Evolutionary conservation across 306 rosid genomes (phyloP).

Genomic region (Neltuma alba): DNA sequence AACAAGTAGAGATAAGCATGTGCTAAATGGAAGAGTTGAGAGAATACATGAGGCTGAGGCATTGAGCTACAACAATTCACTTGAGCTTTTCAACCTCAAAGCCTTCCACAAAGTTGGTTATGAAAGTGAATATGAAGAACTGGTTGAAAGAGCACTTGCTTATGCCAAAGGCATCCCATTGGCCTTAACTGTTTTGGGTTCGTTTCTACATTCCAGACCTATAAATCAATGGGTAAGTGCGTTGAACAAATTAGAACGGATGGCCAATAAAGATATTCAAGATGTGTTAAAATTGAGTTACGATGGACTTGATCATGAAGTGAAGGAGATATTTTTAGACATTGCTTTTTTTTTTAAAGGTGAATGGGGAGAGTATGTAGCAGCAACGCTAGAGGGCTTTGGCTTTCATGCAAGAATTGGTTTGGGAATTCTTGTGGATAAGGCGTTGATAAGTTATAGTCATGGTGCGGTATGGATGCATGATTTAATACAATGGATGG

Average conservation of each 20-base stretch:
- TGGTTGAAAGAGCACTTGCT: neutral
- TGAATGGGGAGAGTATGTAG: neutral
- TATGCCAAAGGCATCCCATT: neutral
- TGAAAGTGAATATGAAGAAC: neutral
- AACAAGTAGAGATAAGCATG: neutral
- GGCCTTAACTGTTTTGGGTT: conserved; percentile 2
- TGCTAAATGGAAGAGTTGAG: neutral
- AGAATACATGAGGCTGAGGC: neutral
- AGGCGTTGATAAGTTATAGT: neutral
- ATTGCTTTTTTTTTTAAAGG: conserved; percentile 34
- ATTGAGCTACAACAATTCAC: neutral
- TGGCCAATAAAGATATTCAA: neutral
- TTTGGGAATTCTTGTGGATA: neutral
- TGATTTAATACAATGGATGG: conserved; percentile 34
- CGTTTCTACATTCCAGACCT: neutral
- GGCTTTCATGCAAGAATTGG: conserved; percentile 13
- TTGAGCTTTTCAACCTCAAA: neutral
- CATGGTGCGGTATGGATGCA: neutral
- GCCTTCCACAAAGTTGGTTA: neutral
- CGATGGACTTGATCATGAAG: neutral
- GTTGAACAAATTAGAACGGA: neutral
- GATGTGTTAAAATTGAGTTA: conserved; percentile 25
- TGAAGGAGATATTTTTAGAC: conserved; percentile 22
- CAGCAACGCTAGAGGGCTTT: conserved; percentile 1
- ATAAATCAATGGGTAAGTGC: conserved; percentile 5